These are phyloP conservation scores for Pestalotiopsis sp. DNA, from an alignment of 2,329 filamentous ascomycete genomes.

Conservation along the genomic window DNA sequence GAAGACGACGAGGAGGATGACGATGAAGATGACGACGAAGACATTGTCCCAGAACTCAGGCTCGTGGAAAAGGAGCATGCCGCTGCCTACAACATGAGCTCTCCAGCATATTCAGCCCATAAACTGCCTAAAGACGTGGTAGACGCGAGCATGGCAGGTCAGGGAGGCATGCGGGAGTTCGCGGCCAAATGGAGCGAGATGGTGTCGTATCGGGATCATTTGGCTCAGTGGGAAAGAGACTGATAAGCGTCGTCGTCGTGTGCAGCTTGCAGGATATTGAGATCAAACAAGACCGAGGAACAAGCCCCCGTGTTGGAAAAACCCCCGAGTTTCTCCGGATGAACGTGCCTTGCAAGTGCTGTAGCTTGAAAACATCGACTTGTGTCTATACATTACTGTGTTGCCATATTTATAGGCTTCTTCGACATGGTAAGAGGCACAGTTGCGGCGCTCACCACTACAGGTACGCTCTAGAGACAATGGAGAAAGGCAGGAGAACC, in stretches of 20 bases:
- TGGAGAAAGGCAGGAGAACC: no score
- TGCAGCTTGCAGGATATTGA: no score
- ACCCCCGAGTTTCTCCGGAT: no score
- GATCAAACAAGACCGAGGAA: no score
- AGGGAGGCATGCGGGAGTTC: slow-evolving; percentile 81
- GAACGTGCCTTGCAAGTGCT: no score
- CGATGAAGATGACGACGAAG: slow-evolving; percentile 53
- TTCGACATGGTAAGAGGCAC: no score
- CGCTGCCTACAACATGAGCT: slow-evolving; percentile 83
- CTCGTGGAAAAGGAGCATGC: slow-evolving; percentile 84
- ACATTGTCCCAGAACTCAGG: slow-evolving; percentile 76
- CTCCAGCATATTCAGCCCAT: slow-evolving; percentile 89
- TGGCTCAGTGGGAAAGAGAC: slow-evolving; percentile 31
- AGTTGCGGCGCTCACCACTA: no score
- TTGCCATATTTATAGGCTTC: no score
- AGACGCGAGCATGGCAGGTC: slow-evolving; percentile 66
- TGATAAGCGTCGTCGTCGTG: neutral
- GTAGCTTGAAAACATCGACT: no score
- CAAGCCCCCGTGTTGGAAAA: no score
- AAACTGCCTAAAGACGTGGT: slow-evolving; percentile 95
- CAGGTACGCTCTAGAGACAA: no score
- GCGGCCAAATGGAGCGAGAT: slow-evolving; percentile 73
- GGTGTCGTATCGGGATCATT: slow-evolving; percentile 30
- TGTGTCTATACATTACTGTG: no score
- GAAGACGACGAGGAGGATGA: slow-evolving; percentile 34